Evolutionary conservation across 306 rosid genomes (phyloP).

Genomic region (Urtica urens): DNA sequence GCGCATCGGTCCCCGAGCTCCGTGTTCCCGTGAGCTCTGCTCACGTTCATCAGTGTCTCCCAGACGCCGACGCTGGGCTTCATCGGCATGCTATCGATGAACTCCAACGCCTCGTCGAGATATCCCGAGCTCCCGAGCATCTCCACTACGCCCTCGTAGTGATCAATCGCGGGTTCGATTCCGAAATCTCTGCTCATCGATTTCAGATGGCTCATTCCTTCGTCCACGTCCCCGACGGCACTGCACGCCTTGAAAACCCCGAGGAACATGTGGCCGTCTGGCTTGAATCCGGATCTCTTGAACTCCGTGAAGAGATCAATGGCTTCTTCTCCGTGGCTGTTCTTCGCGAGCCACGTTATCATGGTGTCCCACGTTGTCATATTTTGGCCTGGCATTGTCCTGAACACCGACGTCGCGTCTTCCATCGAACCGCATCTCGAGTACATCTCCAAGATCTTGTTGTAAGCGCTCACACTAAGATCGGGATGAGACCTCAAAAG

Average conservation of each 20-base stretch:
- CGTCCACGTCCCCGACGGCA: slow-evolving; percentile 44
- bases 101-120: slow-evolving; percentile 69
- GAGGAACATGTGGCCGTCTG: slow-evolving; percentile 58
- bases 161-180: slow-evolving; percentile 45
- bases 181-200: slow-evolving; percentile 61
- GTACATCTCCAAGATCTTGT: slow-evolving; percentile 65
- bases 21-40: slow-evolving; percentile 61
- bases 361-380: slow-evolving; percentile 74
- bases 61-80: slow-evolving; percentile 49
- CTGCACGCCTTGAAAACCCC: slow-evolving; percentile 54
- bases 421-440: slow-evolving; percentile 65
- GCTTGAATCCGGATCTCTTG: slow-evolving; percentile 45
- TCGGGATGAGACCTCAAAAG: slow-evolving; percentile 31
- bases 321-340: slow-evolving; percentile 64
- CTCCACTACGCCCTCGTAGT: slow-evolving; percentile 52
- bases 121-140: slow-evolving; percentile 64
- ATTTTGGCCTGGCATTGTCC: slow-evolving; percentile 48
- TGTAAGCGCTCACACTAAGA: slow-evolving; percentile 43
- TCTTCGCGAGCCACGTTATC: slow-evolving; percentile 56
- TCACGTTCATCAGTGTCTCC: slow-evolving; percentile 68
- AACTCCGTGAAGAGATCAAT: slow-evolving; percentile 58
- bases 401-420: slow-evolving; percentile 42
- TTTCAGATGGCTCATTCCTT: slow-evolving; percentile 59
- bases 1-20: slow-evolving; percentile 68
- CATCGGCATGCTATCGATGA: slow-evolving; percentile 59